phyloP scores from a whole-genome alignment of 2,329 filamentous ascomycete species.

The Orbilia blumenaviensis region DNA sequence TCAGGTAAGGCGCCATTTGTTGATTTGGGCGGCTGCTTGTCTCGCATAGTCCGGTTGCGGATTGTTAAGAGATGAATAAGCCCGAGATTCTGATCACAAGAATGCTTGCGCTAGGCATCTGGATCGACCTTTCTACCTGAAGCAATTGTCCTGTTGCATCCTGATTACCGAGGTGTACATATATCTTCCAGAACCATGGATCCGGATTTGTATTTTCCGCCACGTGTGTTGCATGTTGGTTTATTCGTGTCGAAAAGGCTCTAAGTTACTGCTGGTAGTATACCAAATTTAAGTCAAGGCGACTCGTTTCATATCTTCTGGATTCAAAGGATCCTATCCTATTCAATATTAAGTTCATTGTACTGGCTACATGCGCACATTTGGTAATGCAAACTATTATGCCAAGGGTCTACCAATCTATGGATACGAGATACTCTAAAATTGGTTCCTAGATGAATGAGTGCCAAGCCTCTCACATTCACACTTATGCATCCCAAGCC shows the following conservation, averaged over 20 bases:
- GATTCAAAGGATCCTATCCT: no score
- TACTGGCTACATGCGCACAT: no score
- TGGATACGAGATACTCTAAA: not conserved
- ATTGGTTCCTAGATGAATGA: not conserved
- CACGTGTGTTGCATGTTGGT: conserved; percentile 14
- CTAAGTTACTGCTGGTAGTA: no score
- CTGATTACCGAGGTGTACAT: not conserved
- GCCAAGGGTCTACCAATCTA: not conserved
- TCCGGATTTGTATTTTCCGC: not conserved
- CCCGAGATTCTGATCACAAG: not conserved
- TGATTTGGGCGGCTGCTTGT: not conserved
- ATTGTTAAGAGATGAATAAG: conserved; percentile 7
- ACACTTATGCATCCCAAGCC: not conserved
- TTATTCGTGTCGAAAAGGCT: not conserved
- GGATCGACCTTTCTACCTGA: not conserved
- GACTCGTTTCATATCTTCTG: no score
- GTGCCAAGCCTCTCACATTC: not conserved
- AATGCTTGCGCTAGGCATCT: not conserved
- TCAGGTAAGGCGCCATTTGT: not conserved
- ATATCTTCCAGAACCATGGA: conserved; percentile 2
- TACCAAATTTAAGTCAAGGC: no score
- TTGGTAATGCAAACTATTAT: not conserved
- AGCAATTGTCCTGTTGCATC: not conserved
- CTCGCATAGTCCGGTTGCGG: not conserved
- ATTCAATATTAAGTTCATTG: no score